A percentile compares a stretch with the other conserved stretches of the same genome.
Conservation (phyloP, 306 rosid genomes). For the Quillaja saponaria region DNA sequence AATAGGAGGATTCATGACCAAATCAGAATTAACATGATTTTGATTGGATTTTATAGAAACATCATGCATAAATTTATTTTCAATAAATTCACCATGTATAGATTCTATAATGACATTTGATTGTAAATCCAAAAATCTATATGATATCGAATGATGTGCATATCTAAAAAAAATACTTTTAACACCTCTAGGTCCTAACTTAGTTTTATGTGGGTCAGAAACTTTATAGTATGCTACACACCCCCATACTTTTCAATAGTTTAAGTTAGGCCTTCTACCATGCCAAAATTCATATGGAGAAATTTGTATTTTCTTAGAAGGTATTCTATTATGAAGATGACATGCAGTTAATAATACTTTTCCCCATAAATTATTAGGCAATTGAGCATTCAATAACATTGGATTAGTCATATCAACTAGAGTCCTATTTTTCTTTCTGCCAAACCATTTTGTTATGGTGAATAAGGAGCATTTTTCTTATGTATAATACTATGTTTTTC, state of each 20-base stretch:
- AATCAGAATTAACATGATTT: not conserved
- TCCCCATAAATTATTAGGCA: not conserved
- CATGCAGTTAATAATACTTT: not conserved
- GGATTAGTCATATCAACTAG: not conserved
- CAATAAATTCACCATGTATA: not conserved
- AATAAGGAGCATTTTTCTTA: not conserved
- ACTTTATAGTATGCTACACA: not conserved
- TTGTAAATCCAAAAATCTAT: no score
- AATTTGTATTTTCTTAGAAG: not conserved
- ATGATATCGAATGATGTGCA: no score
- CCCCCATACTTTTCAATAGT: no score
- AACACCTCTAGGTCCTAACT: not conserved
- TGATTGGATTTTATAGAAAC: not conserved
- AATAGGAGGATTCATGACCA: not conserved
- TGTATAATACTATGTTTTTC: not conserved
- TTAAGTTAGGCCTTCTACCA: not conserved
- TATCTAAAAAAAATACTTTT: no score
- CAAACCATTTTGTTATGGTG: not conserved
- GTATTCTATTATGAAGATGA: not conserved
- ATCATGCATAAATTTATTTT: not conserved
- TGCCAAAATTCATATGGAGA: constrained; percentile 9
- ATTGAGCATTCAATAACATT: not conserved
- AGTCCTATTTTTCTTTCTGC: not conserved
- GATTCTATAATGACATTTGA: not conserved
- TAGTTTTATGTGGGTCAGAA: not conserved